Evolutionary conservation across 208 protist genomes (phyloP).

Genomic region (Plasmodiophora brassicae): DNA sequence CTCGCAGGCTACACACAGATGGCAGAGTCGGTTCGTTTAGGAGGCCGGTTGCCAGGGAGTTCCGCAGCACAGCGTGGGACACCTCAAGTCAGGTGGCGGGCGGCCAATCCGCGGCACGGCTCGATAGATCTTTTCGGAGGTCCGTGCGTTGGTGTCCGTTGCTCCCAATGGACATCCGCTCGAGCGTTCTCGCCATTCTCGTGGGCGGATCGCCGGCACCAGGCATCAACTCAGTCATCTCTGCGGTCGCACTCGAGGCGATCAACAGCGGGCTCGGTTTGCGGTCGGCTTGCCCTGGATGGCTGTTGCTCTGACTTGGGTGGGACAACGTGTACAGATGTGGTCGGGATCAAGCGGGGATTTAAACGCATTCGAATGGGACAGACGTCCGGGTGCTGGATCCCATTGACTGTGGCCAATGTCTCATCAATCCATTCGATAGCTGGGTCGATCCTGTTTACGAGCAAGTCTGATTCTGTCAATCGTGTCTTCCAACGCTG

Average conservation of each 20-base stretch:
- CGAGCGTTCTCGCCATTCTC: neutral
- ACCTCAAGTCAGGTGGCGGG: too few relatives aligned
- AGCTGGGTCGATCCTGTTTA: conserved; percentile 8
- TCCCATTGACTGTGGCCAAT: neutral
- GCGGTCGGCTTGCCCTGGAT: neutral
- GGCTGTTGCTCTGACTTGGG: neutral
- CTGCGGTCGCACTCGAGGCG: conserved; percentile 14
- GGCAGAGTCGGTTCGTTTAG: too few relatives aligned
- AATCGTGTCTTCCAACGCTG: neutral
- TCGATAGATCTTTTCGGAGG: too few relatives aligned
- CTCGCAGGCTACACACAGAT: too few relatives aligned
- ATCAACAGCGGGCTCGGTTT: neutral
- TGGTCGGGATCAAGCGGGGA: conserved; percentile 20
- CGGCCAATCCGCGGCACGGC: too few relatives aligned
- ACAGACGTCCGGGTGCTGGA: neutral
- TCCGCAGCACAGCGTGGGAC: too few relatives aligned
- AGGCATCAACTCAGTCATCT: conserved; percentile 28
- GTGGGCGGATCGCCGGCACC: neutral
- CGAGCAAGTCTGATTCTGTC: neutral
- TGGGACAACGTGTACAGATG: too few relatives aligned
- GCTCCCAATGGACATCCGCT: conserved; percentile 15
- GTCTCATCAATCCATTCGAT: conserved; percentile 16
- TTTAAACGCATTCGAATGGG: neutral
- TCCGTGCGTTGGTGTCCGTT: too few relatives aligned
- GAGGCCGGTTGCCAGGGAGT: too few relatives aligned